Base-by-base conservation (phyloP, 257 asterid species). In the Hygrophila difformis region DNA sequence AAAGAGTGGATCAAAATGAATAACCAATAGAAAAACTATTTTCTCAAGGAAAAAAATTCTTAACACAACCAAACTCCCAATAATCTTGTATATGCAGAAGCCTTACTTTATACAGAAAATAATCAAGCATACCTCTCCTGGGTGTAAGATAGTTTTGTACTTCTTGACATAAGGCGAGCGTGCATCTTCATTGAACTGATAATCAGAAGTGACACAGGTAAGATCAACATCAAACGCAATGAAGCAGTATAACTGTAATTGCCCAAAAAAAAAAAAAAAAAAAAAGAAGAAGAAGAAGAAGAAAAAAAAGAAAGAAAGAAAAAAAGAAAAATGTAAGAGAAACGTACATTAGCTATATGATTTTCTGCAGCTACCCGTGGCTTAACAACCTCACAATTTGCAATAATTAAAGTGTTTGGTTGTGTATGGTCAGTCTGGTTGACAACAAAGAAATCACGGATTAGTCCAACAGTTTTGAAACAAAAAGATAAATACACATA, bases 141-240 rank as follows among this genome's bases (percentile, higher is more conserved):
- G 99, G 66, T 91, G 99, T 60, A 91, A 68, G 62, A 91, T 81
- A 31, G 96, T 91, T 60, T 91, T 91, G 84, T 71, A 82, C 84
- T 86, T 91, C 79, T 76, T 91, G 43, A 91, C 89, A 60, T 70
- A 86, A 2, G 99, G 99, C 1, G 99, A 91, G 43, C 93, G 79
- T 2, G 99, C 84, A 69, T 91, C 99, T 68, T 82, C 97, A 66
- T 91, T 82, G 76, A 91, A 91, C 99, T 91, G 59, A 34, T 23
- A 62, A 53, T 36, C 39, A 53, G 17, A 43, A 66, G 51, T 38
- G 14, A 54, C 56, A n/a, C 31, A 49, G 55, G 61, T 24, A 53
- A 38, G 67, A 59, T 50, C 24, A 57, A 54, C 8, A 41, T 18
- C 12, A 39, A 37, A 39, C 46, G 14, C 47, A 45, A 20, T 22